Base-by-base conservation (phyloP, 495 filamentous ascomycete species). In the Delitschia confertaspora region DNA sequence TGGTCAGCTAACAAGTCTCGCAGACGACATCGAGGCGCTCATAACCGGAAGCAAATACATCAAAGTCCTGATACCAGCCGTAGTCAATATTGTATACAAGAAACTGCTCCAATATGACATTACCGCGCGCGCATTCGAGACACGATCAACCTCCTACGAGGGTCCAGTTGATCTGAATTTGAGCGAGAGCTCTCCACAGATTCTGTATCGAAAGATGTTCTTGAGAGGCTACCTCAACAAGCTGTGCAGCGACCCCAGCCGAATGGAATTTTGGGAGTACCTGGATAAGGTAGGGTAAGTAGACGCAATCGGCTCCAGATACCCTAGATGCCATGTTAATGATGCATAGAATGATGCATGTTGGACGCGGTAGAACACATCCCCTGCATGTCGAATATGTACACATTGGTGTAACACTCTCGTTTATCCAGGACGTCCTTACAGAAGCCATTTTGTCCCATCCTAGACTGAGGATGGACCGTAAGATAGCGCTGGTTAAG, bases 241-340 rank as follows among this genome's bases (percentile, higher is more conserved):
- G 56, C 57, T 85, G 8, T 82, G 80, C 57, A 76, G 74, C 9
- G 81, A 85, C 53, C 81, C 81, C 0, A 75, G 73, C 26, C 74
- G 73, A 49, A 76, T 80, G 69, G 79, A 82, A 39, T 85, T 83
- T 55, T 87, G 80, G 80, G 71, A 82, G 46, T 87, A 85, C 58
- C 61, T 85, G 25, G 76, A 85, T 60, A 87, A 85, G 63, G 82
- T 87, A 20, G 82, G 82, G 69, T 51, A 59, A 45, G 60, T 61
- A 11, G n/a, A n/a, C 29, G 3, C 11, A 31, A n/a, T 6, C 29
- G 16, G 11, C 11, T 14, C 29, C 29, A 11, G 2, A 31, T 11
- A 6, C 11, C 29, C 29, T 31, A n/a, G 29, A 31, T 6, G 16
- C 16, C 6, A 11, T 31, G 11, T 31, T 6, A 32, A 32, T 32